A percentile compares a stretch with the other conserved stretches of the same genome.
Evolutionary conservation across 495 filamentous ascomycete genomes (phyloP).

Genomic region (Eremomyces bilateralis): DNA sequence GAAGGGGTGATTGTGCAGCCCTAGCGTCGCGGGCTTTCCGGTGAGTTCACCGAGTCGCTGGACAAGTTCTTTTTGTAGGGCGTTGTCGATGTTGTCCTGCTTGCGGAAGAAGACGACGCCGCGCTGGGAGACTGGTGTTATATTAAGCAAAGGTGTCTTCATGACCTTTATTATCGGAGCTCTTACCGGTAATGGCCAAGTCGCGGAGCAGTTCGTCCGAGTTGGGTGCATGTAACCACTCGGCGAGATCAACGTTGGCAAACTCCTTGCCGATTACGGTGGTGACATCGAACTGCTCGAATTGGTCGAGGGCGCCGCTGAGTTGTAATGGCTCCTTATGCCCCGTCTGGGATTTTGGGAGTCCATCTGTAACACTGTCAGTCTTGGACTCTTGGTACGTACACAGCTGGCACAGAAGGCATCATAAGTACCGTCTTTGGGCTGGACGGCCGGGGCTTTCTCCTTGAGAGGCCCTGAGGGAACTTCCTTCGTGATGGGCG

Average conservation of each 20-base stretch:
- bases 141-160: too few relatives aligned
- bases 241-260: conserved; percentile 4
- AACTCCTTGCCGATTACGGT: conserved; percentile 11
- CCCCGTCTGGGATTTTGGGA: too few relatives aligned
- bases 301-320: conserved; percentile 8
- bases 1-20: conserved; percentile 24
- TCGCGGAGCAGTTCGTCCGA: conserved; percentile 8
- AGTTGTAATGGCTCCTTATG: conserved; percentile 7
- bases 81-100: conserved; percentile 21
- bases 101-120: conserved; percentile 17
- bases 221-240: conserved; percentile 7
- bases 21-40: conserved; percentile 22
- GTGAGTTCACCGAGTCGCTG: conserved; percentile 21
- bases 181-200: conserved; percentile 10
- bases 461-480: too few relatives aligned
- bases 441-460: too few relatives aligned
- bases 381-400: too few relatives aligned
- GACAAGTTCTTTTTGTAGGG: conserved; percentile 22
- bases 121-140: conserved; percentile 10
- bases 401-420: too few relatives aligned
- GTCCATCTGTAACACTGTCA: too few relatives aligned
- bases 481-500: too few relatives aligned
- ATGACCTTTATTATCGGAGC: too few relatives aligned
- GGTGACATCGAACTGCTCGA: conserved; percentile 9
- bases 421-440: too few relatives aligned